Evolutionary conservation across 139 green algal species (phyloP), one percentile per base, ranked within the genome.

Genomic region (Micractinium conductrix): DNA sequence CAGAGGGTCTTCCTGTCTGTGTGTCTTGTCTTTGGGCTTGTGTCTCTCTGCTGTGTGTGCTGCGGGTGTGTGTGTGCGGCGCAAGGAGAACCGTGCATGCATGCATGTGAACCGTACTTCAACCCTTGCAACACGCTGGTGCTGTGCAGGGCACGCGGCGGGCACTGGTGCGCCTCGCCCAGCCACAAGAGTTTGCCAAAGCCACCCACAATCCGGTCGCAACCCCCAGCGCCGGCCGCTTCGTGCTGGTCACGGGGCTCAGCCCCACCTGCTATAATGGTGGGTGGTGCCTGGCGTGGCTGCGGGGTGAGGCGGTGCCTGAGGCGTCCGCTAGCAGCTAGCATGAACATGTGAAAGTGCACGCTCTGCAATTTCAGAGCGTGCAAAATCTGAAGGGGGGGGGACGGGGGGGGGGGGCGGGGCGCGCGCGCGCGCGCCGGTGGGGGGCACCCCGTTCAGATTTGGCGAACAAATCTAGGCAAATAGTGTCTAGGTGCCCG

Each of bases 191-290:
- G 21, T 85, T 85, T 53, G 45, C 44, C 7, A 0, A 16, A 19
- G 75, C 45, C 12, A 79, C 84, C 38, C 70, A 79, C 53, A 87
- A 80, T 68, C 84, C 84, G 30, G 67, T 87, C 28, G 78, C 65
- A 19, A 87, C 84, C 76, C 71, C 75, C 76, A 79, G 80, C 48
- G 48, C 67, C 0, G 67, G 80, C 35, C 74, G 74, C 12, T 86
- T 83, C 53, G n/a, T 82, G 22, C 43, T 86, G 53, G 58, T 82
- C 14, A 26, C 43, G 1, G 44, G 44, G n/a, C 78, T 83, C 62
- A 6, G 43, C 1, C 5, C 26, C 35, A 72, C 33, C 33, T 76
- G 26, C 43, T 83, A 55, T 4, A 76, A 40, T 1, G 48, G 76
- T 60, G 55, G 5, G 43, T 10, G 33, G 33, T 33, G 9, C 1